Percentiles rank a stretch among this genome's conserved stretches.
phyloP scores from a whole-genome alignment of 176 grass and related monocot genomes.

The Cymbopogon citratus region DNA sequence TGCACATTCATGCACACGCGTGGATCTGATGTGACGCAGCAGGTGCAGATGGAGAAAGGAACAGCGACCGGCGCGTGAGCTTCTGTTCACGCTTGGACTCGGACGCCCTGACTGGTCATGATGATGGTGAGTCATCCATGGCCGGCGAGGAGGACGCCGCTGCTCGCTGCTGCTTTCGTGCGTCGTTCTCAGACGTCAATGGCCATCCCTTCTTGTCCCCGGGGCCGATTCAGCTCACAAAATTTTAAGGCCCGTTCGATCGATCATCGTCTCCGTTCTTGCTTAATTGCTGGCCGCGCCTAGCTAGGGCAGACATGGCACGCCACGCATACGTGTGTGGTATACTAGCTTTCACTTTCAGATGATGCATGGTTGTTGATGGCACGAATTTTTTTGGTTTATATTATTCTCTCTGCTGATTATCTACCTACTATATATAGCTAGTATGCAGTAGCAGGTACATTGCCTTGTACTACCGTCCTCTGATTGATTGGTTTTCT shows the following conservation, averaged over 20 bases:
- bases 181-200: constrained; percentile 22
- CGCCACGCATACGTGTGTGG: background rate
- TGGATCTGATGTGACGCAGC: constrained; percentile 19
- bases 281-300: background rate
- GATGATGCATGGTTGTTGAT: background rate
- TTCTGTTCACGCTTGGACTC: background rate
- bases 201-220: background rate
- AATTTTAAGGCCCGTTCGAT: background rate
- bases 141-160: too few species aligned
- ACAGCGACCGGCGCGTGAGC: background rate
- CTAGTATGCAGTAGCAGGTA: background rate
- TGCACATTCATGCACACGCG: background rate
- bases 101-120: background rate
- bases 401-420: background rate
- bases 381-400: background rate
- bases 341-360: background rate
- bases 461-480: background rate
- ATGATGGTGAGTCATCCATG: background rate
- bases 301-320: background rate
- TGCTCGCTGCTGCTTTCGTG: background rate
- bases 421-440: too few species aligned
- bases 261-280: background rate
- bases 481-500: background rate
- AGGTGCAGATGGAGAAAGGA: background rate
- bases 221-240: background rate